A percentile compares a stretch with the other conserved stretches of the same genome.
phyloP scores from a whole-genome alignment of 345 rosid genomes.

The Corchorus capsularis region DNA sequence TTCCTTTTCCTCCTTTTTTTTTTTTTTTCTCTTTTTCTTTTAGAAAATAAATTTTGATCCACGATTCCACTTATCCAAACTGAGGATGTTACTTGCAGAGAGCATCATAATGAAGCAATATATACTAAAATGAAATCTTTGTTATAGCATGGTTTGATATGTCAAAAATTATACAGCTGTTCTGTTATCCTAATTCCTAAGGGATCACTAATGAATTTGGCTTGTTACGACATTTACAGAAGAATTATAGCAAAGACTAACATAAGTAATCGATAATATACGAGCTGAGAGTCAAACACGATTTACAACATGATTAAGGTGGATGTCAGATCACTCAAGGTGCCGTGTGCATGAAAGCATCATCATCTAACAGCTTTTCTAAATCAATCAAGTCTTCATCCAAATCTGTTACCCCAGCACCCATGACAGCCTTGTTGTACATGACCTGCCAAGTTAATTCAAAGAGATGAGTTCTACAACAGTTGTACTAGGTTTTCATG shows the following conservation, averaged over 20 bases:
- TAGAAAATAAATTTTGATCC: not conserved
- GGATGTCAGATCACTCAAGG: constrained; percentile 28
- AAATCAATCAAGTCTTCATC: constrained; percentile 61
- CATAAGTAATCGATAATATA: not conserved
- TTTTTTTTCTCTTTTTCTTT: not conserved
- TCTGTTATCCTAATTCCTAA: not conserved
- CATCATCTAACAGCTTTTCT: constrained; percentile 52
- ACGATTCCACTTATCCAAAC: not conserved
- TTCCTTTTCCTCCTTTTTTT: not conserved
- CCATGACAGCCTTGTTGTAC: constrained; percentile 32
- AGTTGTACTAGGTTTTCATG: not conserved
- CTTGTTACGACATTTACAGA: constrained; percentile 23
- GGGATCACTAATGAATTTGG: not conserved
- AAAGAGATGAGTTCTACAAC: not conserved
- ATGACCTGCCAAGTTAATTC: constrained; percentile 37
- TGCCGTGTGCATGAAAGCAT: constrained; percentile 47
- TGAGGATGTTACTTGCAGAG: not conserved
- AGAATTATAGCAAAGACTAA: not conserved
- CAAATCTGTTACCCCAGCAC: constrained; percentile 44
- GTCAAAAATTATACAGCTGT: constrained; percentile 8
- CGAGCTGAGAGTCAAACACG: not conserved
- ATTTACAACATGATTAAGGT: constrained; percentile 10
- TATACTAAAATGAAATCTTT: not conserved
- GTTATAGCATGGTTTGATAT: not conserved
- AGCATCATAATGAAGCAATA: not conserved